These are phyloP conservation scores for Litsea cubeba DNA, from an alignment of 164 flowering plant genomes.

Conservation along the genomic window DNA sequence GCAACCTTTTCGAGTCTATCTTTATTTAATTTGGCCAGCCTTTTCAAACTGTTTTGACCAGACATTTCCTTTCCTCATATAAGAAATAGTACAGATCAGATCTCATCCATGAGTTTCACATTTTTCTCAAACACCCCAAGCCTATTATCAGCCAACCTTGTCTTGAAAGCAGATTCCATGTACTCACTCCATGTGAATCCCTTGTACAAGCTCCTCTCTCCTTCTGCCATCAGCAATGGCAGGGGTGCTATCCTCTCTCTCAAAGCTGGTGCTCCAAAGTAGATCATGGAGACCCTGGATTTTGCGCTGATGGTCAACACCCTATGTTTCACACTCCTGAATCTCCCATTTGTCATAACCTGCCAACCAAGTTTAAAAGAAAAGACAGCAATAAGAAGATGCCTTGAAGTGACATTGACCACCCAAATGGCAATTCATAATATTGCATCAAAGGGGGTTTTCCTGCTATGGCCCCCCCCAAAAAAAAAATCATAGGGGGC, in stretches of 20 bases:
- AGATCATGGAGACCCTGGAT: constrained; percentile 82
- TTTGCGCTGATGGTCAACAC: constrained; percentile 54
- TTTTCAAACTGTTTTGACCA: constrained; percentile 9
- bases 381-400: neutral
- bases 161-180: constrained; percentile 61
- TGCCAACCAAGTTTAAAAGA: constrained; percentile 21
- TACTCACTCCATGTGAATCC: constrained; percentile 92
- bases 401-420: neutral
- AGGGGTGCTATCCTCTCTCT: constrained; percentile 55
- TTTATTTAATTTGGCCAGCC: constrained; percentile 12
- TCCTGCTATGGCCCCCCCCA: neutral
- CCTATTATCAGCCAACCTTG: constrained; percentile 75
- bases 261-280: constrained; percentile 76
- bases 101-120: neutral
- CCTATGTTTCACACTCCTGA: constrained; percentile 81
- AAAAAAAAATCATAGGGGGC: neutral
- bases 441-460: neutral
- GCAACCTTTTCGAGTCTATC: constrained; percentile 4
- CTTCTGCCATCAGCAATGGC: constrained; percentile 37
- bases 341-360: constrained; percentile 94
- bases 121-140: constrained; percentile 44
- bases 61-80: constrained; percentile 1
- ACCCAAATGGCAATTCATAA: neutral
- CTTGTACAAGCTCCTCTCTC: constrained; percentile 68
- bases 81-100: constrained; percentile 16